Evolutionary conservation across 352 stramenopile genomes (phyloP).

Genomic region (Paralagenidium karlingii): DNA sequence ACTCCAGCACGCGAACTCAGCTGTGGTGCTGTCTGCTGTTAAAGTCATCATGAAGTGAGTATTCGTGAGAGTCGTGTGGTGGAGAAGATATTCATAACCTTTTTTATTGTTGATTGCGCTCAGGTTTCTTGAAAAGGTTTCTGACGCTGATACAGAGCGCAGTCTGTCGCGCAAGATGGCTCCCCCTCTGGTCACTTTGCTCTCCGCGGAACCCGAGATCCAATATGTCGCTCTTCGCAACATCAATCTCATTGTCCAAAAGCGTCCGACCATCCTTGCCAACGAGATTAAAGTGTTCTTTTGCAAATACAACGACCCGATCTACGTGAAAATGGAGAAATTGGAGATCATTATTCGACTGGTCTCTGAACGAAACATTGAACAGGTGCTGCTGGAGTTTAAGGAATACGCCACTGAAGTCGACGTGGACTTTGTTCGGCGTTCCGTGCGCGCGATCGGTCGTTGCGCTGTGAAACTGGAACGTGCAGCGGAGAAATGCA

Average conservation of each 20-base stretch:
- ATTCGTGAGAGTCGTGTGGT: background rate
- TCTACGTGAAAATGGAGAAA: constrained; percentile 97
- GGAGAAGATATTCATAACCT: constrained; percentile 20
- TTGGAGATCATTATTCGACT: constrained; percentile 99
- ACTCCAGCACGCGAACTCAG: constrained; percentile 97
- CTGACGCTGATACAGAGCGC: constrained; percentile 86
- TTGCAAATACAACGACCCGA: constrained; percentile 99
- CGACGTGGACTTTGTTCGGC: constrained; percentile 98
- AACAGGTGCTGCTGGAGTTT: constrained; percentile 97
- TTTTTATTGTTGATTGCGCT: constrained; percentile 10
- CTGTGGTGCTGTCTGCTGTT: constrained; percentile 96
- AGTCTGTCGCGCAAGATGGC: constrained; percentile 92
- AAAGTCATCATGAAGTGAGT: constrained; percentile 90
- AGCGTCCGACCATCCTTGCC: constrained; percentile 91
- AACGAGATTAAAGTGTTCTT: constrained; percentile 96
- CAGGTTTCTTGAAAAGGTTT: constrained; percentile 92
- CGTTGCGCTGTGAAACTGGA: constrained; percentile 97
- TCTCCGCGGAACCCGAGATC: constrained; percentile 97
- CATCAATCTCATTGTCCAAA: constrained; percentile 99
- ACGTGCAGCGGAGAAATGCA: constrained; percentile 95
- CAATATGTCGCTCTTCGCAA: constrained; percentile 99
- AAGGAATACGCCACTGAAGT: constrained; percentile 99
- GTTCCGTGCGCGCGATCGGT: constrained; percentile 95
- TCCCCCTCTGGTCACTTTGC: constrained; percentile 96
- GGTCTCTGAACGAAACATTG: constrained; percentile 96